Evolutionary conservation across 2,329 filamentous ascomycete species (phyloP), one percentile per base, ranked within the genome.

Genomic region (Leptosphaerulina australis): DNA sequence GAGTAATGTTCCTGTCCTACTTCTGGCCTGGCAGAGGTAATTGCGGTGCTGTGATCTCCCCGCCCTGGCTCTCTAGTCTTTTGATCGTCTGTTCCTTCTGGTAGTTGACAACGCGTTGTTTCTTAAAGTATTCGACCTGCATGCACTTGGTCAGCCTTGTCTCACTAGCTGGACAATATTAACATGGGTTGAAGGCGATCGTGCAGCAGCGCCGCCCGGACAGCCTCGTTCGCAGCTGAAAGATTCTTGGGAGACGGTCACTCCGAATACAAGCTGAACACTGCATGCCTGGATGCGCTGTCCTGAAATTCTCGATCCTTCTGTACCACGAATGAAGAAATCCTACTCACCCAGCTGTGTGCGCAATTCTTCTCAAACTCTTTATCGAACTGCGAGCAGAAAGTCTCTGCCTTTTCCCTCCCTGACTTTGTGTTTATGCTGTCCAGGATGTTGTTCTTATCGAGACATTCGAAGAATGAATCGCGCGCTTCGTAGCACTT

Each of bases 41-140:
- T 50, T 71, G 68, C 10, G 70, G 70, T 33, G 70, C 66, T 20
- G 58, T 55, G 20, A 71, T 67, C 41, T 72, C 68, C 44, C 67
- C 70, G 10, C 76, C 76, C 67, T 81, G 67, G 59, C 74, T 71
- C 68, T 75, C 72, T 44, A 73, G 70, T 55, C 57, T 64, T 50
- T 71, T 72, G 56, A 73, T 71, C 18, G 90, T 88, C 75, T 86
- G 80, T 67, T 89, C 87, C 75, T 93, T 91, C 64, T 96, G 89
- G 68, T 89, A 83, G 63, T 99, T 94, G 76, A 95, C 93, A 26
- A 97, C 90, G 66, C 94, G 83, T 77, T 91, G 88, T 75, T 97
- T 92, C 80, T 97, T 97, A 77, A 99, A 99, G 75, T 99, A 97
- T 76, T 91, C 91, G 54, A 97, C 89, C 90, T 94, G 63, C 36